Base-by-base conservation (phyloP, 495 filamentous ascomycete genomes). In the Penicillium lagena region DNA sequence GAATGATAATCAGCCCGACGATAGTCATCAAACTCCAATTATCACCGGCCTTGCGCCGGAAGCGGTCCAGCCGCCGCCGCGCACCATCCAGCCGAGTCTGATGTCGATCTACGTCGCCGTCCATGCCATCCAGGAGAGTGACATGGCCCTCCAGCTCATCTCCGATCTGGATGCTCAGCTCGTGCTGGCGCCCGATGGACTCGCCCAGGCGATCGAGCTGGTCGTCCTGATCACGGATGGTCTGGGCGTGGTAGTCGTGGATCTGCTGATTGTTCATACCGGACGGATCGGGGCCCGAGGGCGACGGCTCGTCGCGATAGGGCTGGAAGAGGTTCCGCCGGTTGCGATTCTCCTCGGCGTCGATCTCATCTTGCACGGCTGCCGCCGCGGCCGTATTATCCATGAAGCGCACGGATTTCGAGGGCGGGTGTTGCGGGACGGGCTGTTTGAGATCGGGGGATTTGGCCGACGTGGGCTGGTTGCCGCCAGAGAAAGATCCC, bases 91-190 rank as follows among this genome's bases (percentile, higher is more conserved):
- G 66, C 34, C 85, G 81, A 15, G 65, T 69, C 61, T 81, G 76
- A 69, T 97, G 91, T 43, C 93, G 72, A 55, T 95, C 89, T 31
- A 90, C 85, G 45, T 81, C 73, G 17, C 74, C 74, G 49, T 96
- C 93, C 50, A 94, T 83, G 42, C 90, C 90, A 66, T 94, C 93
- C 34, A 98, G 71, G 70, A 98, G 68, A 56, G 82, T 67, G 15
- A 93, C 86, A 58, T 98, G 93, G 49, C 80, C 81, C 48, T 98
- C 93, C 17, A 98, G 71, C 73, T 98, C 93, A 60, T 97, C 87
- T 17, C 93, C 93, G 58, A 98, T 98, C 71, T 90, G 87, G 59
- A 96, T 93, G 52, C 84, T 88, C 52, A 98, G 72, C 67, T 97
- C 88, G 39, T 95, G 77, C 65, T 97, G 93, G 39, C 91, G 82